phyloP scores from a whole-genome alignment of 129 eudicot genomes.

The Oenanthe sinensis region DNA sequence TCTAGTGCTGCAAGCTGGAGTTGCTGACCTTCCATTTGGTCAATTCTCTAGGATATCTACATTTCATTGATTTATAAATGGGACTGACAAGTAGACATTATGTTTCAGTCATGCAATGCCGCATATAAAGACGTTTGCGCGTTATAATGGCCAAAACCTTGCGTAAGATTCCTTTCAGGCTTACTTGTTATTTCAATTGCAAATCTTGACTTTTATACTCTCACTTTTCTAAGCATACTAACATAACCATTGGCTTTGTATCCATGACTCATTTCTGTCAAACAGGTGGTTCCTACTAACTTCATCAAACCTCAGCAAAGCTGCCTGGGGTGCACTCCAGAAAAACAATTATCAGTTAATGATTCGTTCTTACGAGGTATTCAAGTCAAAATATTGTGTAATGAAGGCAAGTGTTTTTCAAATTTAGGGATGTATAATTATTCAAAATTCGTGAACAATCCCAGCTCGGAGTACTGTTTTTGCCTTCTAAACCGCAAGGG shows the following conservation, averaged over 20 bases:
- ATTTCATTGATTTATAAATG: conserved; percentile 1
- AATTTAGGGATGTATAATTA: background rate
- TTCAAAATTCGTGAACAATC: conserved; percentile 7
- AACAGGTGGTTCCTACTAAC: conserved; percentile 95
- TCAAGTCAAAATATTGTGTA: background rate
- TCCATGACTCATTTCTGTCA: background rate
- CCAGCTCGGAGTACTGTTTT: conserved; percentile 92
- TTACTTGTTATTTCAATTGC: background rate
- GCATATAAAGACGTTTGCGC: conserved; percentile 92
- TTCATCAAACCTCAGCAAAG: conserved; percentile 97
- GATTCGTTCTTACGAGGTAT: conserved; percentile 99
- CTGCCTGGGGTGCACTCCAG: conserved; percentile 99
- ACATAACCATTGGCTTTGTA: background rate
- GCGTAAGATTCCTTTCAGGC: conserved; percentile 52
- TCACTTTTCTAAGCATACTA: background rate
- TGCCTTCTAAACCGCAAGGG: conserved; percentile 48
- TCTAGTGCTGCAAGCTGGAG: background rate
- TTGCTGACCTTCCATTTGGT: background rate
- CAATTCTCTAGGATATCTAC: background rate
- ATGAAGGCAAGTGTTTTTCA: background rate
- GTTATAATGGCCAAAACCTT: conserved; percentile 81
- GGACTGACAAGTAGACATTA: conserved; percentile 10
- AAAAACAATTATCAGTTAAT: conserved; percentile 85
- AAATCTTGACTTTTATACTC: conserved; percentile 7
- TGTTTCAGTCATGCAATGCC: conserved; percentile 90